phyloP scores from a whole-genome alignment of 1,284 basidiomycete genomes.

The Leccinum griseonigrum region DNA sequence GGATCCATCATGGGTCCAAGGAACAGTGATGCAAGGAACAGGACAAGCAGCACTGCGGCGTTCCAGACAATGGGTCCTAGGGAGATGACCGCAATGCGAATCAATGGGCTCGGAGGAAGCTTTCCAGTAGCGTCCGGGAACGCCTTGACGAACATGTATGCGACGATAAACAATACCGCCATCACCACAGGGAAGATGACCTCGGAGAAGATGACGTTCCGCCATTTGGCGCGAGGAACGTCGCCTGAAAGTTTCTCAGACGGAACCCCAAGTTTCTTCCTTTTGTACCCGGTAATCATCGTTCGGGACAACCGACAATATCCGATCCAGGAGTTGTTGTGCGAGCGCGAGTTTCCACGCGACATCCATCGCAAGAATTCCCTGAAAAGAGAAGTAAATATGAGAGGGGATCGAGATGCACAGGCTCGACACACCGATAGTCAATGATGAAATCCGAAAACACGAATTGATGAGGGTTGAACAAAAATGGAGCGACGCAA shows the following conservation, averaged over 20 bases:
- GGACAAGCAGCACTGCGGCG: constrained; percentile 78
- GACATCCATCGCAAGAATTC: constrained; percentile 98
- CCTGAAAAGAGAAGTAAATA: constrained; percentile 37
- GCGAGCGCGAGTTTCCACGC: constrained; percentile 92
- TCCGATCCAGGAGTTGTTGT: constrained; percentile 96
- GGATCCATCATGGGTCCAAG: constrained; percentile 90
- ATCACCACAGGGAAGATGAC: constrained; percentile 82
- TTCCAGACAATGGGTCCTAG: constrained; percentile 97
- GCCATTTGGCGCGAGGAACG: constrained; percentile 87
- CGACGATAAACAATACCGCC: constrained; percentile 82
- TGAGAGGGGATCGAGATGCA: constrained; percentile 2
- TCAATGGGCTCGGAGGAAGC: constrained; percentile 70
- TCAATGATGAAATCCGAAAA: constrained; percentile 95
- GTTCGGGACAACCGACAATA: constrained; percentile 94
- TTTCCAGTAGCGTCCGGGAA: constrained; percentile 72
- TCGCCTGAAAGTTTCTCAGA: constrained; percentile 94
- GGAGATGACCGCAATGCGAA: constrained; percentile 91
- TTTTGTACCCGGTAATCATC: constrained; percentile 97
- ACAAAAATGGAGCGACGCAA: constrained; percentile 91
- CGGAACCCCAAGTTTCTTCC: constrained; percentile 90
- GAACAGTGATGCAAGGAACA: constrained; percentile 92
- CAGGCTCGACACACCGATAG: constrained; percentile 63
- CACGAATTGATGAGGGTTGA: constrained; percentile 97
- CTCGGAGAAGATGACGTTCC: constrained; percentile 85
- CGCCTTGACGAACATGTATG: constrained; percentile 88